These are phyloP conservation scores for Penicillium sclerotigenum DNA, from an alignment of 2,329 filamentous ascomycete species.

Conservation along the genomic window DNA sequence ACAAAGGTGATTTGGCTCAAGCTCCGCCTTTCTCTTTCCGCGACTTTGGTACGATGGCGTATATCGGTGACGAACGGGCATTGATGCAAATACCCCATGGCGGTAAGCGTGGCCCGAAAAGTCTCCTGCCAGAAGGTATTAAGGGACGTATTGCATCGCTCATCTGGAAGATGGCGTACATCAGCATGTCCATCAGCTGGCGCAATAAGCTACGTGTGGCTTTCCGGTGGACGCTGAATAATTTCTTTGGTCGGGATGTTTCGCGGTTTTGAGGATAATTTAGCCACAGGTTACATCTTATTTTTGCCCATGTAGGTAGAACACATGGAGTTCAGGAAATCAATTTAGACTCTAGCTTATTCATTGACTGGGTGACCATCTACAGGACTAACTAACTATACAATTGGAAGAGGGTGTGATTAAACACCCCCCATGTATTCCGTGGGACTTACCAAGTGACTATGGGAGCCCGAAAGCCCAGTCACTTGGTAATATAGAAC, in stretches of 20 bases:
- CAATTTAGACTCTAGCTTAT: not conserved
- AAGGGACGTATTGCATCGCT: constrained; percentile 42
- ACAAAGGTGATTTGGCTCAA: constrained; percentile 44
- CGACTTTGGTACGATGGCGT: constrained; percentile 58
- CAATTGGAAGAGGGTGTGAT: not conserved
- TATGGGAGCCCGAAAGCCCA: not conserved
- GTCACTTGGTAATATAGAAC: not conserved
- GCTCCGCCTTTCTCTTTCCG: constrained; percentile 51
- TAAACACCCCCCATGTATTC: not conserved
- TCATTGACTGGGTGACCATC: not conserved
- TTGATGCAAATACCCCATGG: constrained; percentile 51
- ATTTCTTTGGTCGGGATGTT: constrained; percentile 44
- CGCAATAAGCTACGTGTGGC: constrained; percentile 43
- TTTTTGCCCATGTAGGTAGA: not conserved
- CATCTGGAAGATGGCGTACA: constrained; percentile 47
- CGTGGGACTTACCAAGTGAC: not conserved
- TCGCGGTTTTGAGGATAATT: constrained; percentile 38
- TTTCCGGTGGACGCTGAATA: constrained; percentile 44
- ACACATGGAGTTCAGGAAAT: not conserved
- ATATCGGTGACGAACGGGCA: constrained; percentile 57
- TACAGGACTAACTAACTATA: not conserved
- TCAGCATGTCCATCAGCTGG: constrained; percentile 49
- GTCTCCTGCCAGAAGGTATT: constrained; percentile 36
- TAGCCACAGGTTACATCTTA: not conserved
- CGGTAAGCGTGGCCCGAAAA: constrained; percentile 15